phyloP scores from a whole-genome alignment of 371 early-diverging fungal genomes.

The Rhizomucor miehei region DNA sequence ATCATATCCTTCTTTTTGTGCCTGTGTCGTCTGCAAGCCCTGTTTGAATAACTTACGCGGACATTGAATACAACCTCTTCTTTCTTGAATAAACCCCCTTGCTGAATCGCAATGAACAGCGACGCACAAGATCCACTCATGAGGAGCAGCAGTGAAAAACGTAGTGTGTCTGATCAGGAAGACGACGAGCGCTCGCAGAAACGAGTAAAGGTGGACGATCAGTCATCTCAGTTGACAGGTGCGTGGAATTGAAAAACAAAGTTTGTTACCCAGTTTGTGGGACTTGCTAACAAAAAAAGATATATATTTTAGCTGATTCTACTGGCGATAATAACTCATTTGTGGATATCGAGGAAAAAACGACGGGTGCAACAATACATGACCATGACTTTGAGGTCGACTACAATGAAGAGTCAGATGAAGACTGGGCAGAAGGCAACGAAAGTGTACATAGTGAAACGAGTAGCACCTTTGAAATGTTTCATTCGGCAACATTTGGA shows the following conservation, averaged over 20 bases:
- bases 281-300: background rate
- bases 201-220: background rate
- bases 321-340: too few relatives aligned
- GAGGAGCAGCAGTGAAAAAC: too few relatives aligned
- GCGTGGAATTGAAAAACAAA: too few relatives aligned
- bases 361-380: constrained; percentile 4
- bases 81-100: too few relatives aligned
- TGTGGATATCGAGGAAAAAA: constrained; percentile 7
- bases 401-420: constrained; percentile 49
- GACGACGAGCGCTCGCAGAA: background rate
- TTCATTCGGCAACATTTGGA: constrained; percentile 19
- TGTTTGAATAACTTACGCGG: too few relatives aligned
- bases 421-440: constrained; percentile 40
- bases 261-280: background rate
- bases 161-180: background rate
- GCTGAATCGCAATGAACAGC: too few relatives aligned
- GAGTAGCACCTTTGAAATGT: constrained; percentile 13
- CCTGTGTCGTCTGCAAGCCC: too few relatives aligned
- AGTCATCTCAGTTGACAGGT: too few relatives aligned
- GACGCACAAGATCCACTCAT: too few relatives aligned
- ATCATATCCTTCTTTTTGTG: too few relatives aligned
- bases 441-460: constrained; percentile 21
- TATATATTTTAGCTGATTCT: background rate
- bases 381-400: constrained; percentile 29
- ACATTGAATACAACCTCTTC: too few relatives aligned